Evolutionary conservation across 257 asterid species (phyloP), one percentile per base, ranked within the genome.

Genomic region (Nicotiana knightiana): DNA sequence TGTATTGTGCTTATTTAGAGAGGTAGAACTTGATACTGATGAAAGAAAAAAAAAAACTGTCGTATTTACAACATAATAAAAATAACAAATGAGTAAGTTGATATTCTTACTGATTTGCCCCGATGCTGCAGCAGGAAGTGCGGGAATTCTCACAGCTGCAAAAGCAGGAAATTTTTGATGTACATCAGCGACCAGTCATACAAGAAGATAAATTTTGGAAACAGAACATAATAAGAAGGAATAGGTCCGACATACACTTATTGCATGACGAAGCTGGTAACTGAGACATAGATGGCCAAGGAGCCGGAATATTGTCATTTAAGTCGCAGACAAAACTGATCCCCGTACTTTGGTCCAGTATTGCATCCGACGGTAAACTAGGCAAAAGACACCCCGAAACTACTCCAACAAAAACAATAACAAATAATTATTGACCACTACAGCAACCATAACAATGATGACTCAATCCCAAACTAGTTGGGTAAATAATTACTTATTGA

Each of bases 101-200:
- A 24, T 21, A 0, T 48, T 89, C 98, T 91, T 90, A 94, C 99
- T 80, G 67, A 83, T 92, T 86, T 94, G 93, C 61, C 96, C 98
- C 46, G 98, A 92, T 83, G 98, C 97, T 43, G 94, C 99, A 6
- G 99, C 99, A 67, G 99, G 98, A 85, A 96, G 99, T 37, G 97
- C 99, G 8, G 99, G 99, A 83, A 96, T 86, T 83, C 89, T 94
- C 87, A 94, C 85, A 33, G 97, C 99, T 94, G 97, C 88, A 81
- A 84, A 21, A 43, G 68, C 39, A 53, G 43, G 39, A 76, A 64
- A 59, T 43, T 3, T 32, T 6, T 3, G 16, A 48, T 54, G 12
- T 30, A 55, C 8, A 43, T 43, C 64, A 79, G 68, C 0, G 59
- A 51, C 2, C 21, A 30, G 26, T 64, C 61, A 17, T 33, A 21